phyloP scores from a whole-genome alignment of 352 stramenopile genomes.

The Phytophthora sansomeana region DNA sequence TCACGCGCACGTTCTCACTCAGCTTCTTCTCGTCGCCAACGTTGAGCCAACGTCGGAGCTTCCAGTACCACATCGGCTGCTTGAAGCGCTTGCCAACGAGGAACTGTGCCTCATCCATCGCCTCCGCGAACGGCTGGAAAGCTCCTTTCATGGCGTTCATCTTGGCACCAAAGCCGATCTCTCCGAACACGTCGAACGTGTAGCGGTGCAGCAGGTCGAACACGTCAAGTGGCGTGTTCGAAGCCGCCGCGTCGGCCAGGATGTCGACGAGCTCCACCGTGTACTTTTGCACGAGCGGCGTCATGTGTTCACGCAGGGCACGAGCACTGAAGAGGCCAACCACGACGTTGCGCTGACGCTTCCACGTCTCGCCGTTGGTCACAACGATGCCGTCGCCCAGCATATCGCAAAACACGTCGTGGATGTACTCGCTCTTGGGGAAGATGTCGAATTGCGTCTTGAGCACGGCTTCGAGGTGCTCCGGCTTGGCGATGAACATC shows the following conservation, averaged over 20 bases:
- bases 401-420: conserved; percentile 50
- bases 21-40: conserved; percentile 48
- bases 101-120: conserved; percentile 42
- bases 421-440: conserved; percentile 52
- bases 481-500: conserved; percentile 53
- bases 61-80: conserved; percentile 50
- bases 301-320: conserved; percentile 52
- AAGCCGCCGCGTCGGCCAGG: conserved; percentile 16
- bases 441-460: conserved; percentile 64
- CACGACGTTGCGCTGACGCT: conserved; percentile 47
- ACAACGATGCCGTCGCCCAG: conserved; percentile 57
- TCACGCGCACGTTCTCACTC: conserved; percentile 39
- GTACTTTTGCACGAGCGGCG: conserved; percentile 46
- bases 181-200: conserved; percentile 54
- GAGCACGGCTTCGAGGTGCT: conserved; percentile 61
- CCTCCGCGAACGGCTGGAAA: conserved; percentile 46
- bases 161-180: conserved; percentile 52
- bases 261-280: conserved; percentile 38
- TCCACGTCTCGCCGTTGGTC: conserved; percentile 50
- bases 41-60: conserved; percentile 52
- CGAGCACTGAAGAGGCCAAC: conserved; percentile 51
- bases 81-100: conserved; percentile 42
- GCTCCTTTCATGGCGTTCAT: conserved; percentile 41
- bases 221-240: conserved; percentile 23
- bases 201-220: conserved; percentile 54